phyloP scores from a whole-genome alignment of 2,329 filamentous ascomycete genomes.

The Trichoderma breve region DNA sequence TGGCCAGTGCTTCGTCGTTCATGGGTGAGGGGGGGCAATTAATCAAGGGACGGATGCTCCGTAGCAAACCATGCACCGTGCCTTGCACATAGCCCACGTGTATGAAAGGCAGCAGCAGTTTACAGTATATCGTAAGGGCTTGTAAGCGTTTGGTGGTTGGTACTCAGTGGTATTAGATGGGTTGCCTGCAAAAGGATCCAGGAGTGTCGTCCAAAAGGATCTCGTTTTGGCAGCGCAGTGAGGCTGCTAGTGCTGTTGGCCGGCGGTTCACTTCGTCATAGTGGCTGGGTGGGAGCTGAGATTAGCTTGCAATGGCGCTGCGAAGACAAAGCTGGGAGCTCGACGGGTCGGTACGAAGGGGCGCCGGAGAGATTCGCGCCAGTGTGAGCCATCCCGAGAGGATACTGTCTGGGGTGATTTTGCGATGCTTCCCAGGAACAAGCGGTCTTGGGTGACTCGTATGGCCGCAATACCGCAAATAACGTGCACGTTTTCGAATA shows the following conservation, averaged over 20 bases:
- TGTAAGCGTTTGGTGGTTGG: neutral
- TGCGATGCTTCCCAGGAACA: neutral
- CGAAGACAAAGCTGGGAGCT: neutral
- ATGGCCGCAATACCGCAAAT: neutral
- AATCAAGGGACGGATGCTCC: constrained; percentile 4
- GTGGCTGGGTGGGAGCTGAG: neutral
- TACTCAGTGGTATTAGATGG: neutral
- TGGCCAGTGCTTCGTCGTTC: neutral
- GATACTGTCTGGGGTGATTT: neutral
- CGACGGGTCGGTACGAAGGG: neutral
- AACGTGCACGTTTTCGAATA: neutral
- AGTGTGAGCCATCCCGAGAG: neutral
- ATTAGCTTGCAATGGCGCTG: neutral
- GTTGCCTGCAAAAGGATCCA: neutral
- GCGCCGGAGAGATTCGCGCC: neutral
- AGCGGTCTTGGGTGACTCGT: neutral
- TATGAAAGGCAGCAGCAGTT: neutral
- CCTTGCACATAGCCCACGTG: neutral
- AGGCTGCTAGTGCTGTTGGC: neutral
- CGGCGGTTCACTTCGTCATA: neutral
- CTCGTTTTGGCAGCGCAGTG: neutral
- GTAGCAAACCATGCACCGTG: neutral
- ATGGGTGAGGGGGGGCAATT: neutral
- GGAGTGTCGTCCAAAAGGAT: neutral
- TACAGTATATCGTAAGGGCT: neutral